Conservation (phyloP, 306 rosid species). For the Vigna nakashimae region DNA sequence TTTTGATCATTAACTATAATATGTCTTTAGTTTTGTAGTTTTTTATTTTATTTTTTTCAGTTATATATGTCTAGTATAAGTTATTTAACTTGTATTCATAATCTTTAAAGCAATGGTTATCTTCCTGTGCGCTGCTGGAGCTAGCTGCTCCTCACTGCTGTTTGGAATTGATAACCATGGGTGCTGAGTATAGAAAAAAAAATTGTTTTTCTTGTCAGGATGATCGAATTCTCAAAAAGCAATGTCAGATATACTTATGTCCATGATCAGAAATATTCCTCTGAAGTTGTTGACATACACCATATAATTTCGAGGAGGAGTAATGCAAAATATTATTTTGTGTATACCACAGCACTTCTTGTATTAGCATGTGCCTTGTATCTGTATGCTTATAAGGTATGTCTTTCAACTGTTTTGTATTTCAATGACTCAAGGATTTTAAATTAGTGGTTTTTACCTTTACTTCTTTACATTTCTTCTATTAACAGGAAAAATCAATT, state of each 20-base stretch:
- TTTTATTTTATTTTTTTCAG: background rate
- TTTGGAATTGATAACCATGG: constrained; percentile 2
- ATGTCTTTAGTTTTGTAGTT: background rate
- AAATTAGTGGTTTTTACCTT: background rate
- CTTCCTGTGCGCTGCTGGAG: background rate
- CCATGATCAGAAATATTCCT: constrained; percentile 64
- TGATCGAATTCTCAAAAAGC: constrained; percentile 62
- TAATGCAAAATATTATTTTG: constrained; percentile 50
- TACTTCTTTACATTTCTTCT: constrained; percentile 19
- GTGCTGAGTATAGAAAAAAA: background rate
- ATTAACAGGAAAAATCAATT: constrained; percentile 64
- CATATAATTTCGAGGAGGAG: constrained; percentile 60
- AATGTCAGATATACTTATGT: constrained; percentile 61
- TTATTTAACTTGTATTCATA: background rate
- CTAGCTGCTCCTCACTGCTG: background rate
- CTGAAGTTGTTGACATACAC: constrained; percentile 68
- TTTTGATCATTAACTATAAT: background rate
- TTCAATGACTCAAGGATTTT: constrained; percentile 1
- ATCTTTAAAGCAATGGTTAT: constrained; percentile 1
- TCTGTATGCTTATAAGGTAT: constrained; percentile 61
- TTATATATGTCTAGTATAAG: background rate
- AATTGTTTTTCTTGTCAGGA: constrained; percentile 39
- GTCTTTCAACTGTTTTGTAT: background rate
- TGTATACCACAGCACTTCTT: constrained; percentile 54
- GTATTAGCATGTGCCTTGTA: constrained; percentile 58